phyloP scores from a whole-genome alignment of 805 yeast genomes.

The Sugiyamaella chiloensis region DNA sequence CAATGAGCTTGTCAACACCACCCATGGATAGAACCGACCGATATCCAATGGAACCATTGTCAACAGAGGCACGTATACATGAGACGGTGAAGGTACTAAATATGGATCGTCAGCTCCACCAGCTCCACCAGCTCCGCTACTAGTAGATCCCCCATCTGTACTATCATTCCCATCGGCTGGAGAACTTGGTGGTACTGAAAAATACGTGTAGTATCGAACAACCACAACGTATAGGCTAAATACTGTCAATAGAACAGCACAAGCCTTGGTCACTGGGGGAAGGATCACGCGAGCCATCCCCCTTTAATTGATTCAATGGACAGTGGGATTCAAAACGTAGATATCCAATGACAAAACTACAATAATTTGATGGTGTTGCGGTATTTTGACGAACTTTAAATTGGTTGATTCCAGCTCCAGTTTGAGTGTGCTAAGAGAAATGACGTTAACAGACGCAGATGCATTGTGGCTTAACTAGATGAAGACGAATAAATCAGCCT shows the following conservation, averaged over 20 bases:
- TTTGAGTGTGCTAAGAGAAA: too few relatives aligned
- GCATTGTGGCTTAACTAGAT: too few relatives aligned
- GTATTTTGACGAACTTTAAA: too few relatives aligned
- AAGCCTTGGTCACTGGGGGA: constrained; percentile 36
- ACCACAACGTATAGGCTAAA: constrained; percentile 31
- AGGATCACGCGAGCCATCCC: constrained; percentile 15
- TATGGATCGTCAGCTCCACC: constrained; percentile 14
- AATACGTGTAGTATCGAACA: constrained; percentile 35
- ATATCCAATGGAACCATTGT: constrained; percentile 46
- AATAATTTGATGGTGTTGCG: too few relatives aligned
- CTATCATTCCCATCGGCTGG: background rate
- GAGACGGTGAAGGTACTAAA: constrained; percentile 42
- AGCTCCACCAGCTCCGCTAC: background rate
- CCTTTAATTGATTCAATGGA: too few relatives aligned
- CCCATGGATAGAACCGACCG: constrained; percentile 46
- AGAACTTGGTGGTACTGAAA: constrained; percentile 21
- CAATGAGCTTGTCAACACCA: constrained; percentile 45
- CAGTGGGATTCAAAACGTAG: background rate
- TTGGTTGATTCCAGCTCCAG: too few relatives aligned
- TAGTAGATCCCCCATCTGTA: background rate
- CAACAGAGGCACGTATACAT: constrained; percentile 48
- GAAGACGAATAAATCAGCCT: too few relatives aligned
- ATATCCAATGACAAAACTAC: too few relatives aligned
- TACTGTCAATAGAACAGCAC: constrained; percentile 24
- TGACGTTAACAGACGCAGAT: too few relatives aligned